A percentile compares a stretch with the other conserved stretches of the same genome.
phyloP scores from a whole-genome alignment of 257 asterid species.

The Scutellaria baicalensis region DNA sequence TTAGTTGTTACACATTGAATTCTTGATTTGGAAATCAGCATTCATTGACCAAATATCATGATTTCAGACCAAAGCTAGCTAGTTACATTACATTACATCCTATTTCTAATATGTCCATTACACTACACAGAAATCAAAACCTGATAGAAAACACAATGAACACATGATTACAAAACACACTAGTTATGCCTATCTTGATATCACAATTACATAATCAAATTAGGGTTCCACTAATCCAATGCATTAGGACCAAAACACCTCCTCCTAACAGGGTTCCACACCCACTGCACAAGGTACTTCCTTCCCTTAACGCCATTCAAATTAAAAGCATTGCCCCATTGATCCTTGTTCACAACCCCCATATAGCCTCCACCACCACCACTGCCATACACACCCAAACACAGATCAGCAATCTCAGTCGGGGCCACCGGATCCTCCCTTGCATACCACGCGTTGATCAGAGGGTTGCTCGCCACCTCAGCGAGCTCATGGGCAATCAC shows the following conservation, averaged over 20 bases:
- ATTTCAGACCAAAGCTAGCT: too few relatives aligned
- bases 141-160: too few relatives aligned
- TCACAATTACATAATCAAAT: too few relatives aligned
- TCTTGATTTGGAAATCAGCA: too few relatives aligned
- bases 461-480: slow-evolving; percentile 62
- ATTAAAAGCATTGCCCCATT: slow-evolving; percentile 51
- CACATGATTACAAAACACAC: too few relatives aligned
- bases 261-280: slow-evolving; percentile 55
- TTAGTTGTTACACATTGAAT: too few relatives aligned
- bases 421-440: slow-evolving; percentile 73
- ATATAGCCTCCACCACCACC: slow-evolving; percentile 71
- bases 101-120: too few relatives aligned
- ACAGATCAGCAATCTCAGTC: slow-evolving; percentile 66
- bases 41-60: too few relatives aligned
- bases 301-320: slow-evolving; percentile 63
- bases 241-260: slow-evolving; percentile 78
- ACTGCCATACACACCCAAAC: slow-evolving; percentile 63
- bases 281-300: slow-evolving; percentile 79
- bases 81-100: too few relatives aligned
- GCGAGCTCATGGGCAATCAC: slow-evolving; percentile 82
- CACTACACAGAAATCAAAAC: too few relatives aligned
- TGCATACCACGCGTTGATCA: slow-evolving; percentile 74
- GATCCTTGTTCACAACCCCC: slow-evolving; percentile 52
- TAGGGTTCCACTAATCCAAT: slow-evolving; percentile 26
- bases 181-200: too few relatives aligned